phyloP scores from a whole-genome alignment of 2,329 filamentous ascomycete species.

The Ophiocordyceps camponoti-rufipedis region DNA sequence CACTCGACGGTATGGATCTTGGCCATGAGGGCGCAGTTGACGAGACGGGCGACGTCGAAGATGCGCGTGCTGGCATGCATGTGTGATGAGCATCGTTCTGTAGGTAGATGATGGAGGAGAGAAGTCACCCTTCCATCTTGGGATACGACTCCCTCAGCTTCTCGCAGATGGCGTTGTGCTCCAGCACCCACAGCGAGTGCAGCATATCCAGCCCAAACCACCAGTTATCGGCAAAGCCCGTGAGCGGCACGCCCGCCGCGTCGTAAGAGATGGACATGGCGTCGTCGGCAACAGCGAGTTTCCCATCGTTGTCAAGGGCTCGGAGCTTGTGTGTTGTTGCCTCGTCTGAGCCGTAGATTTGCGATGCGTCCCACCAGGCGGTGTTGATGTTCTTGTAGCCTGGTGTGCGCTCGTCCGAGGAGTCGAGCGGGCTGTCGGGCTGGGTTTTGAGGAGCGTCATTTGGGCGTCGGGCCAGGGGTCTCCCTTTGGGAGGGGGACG shows the following conservation, averaged over 20 bases:
- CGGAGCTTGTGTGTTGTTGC: not conserved
- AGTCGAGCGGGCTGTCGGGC: not conserved
- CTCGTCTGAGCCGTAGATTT: slow-evolving; percentile 1
- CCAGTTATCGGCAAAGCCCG: slow-evolving; percentile 1
- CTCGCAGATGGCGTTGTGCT: slow-evolving; percentile 1
- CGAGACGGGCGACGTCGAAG: slow-evolving; percentile 6
- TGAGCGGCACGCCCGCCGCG: not conserved
- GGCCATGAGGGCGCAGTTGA: slow-evolving; percentile 27
- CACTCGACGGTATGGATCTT: slow-evolving; percentile 31
- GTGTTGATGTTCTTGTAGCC: slow-evolving; percentile 1
- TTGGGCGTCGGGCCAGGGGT: not conserved
- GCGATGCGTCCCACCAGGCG: slow-evolving; percentile 1
- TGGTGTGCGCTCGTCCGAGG: not conserved
- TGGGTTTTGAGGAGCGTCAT: slow-evolving; percentile 1
- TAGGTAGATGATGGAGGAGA: too few species aligned
- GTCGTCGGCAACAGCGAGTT: not conserved
- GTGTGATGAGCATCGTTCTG: too few species aligned
- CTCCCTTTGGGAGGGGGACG: not conserved
- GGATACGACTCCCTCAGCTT: not conserved
- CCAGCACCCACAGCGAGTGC: not conserved
- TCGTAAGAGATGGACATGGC: not conserved
- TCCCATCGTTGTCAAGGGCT: not conserved
- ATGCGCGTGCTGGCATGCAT: too few species aligned
- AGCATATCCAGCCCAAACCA: not conserved
- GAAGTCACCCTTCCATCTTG: not conserved